Evolutionary conservation across 441 rosid species (phyloP).

Genomic region (Erodium trifolium): DNA sequence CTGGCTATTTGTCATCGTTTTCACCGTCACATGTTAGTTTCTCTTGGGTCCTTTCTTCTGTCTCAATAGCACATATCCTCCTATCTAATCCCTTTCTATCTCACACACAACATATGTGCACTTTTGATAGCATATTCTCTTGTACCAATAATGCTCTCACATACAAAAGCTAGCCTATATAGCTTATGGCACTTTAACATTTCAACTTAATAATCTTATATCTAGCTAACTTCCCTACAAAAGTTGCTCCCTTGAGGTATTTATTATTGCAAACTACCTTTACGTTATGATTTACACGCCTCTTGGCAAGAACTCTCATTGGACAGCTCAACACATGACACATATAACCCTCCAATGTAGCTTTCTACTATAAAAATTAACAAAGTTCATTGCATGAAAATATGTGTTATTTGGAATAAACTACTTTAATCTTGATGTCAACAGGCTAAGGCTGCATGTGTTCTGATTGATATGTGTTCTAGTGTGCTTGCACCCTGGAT

Average conservation of each 20-base stretch:
- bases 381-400: background rate
- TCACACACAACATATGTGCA: background rate
- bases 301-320: constrained; percentile 2
- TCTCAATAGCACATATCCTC: constrained; percentile 9
- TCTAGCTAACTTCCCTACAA: background rate
- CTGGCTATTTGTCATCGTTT: constrained; percentile 73
- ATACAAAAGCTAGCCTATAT: background rate
- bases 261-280: background rate
- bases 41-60: constrained; percentile 19
- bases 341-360: background rate
- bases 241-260: background rate
- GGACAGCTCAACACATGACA: background rate
- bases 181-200: background rate
- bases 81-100: constrained; percentile 10
- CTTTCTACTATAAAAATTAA: constrained; percentile 1
- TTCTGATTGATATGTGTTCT: constrained; percentile 71
- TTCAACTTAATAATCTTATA: background rate
- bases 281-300: background rate
- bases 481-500: constrained; percentile 74
- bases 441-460: constrained; percentile 86
- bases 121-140: background rate
- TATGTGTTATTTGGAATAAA: constrained; percentile 7
- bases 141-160: background rate
- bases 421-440: constrained; percentile 18
- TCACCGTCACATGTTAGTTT: constrained; percentile 74